phyloP scores from a whole-genome alignment of 441 rosid genomes.

The Omphalea diandra region DNA sequence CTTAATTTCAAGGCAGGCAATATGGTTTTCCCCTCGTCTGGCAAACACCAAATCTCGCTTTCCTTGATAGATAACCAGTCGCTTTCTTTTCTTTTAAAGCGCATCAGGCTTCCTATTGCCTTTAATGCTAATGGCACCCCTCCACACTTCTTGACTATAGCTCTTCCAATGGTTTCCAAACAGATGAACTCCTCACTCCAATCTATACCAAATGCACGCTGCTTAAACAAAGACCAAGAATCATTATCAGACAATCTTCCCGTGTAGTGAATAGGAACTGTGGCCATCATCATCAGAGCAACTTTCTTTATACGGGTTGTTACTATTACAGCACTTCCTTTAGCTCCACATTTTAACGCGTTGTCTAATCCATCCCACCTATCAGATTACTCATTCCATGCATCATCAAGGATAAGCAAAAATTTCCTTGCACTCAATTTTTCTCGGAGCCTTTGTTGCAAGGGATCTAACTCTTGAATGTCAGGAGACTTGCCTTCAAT shows the following conservation, averaged over 20 bases:
- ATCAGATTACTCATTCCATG: slow-evolving; percentile 22
- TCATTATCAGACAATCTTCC: slow-evolving; percentile 4
- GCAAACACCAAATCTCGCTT: slow-evolving; percentile 8
- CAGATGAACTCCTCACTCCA: neutral
- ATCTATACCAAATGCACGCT: neutral
- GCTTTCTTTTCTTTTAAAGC: neutral
- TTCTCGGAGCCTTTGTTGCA: slow-evolving; percentile 10
- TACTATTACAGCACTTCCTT: slow-evolving; percentile 8
- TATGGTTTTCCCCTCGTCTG: neutral
- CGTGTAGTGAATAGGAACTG: neutral
- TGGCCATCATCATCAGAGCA: slow-evolving; percentile 22
- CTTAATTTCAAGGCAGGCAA: slow-evolving; percentile 11
- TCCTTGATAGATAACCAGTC: slow-evolving; percentile 14
- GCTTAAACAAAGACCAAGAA: slow-evolving; percentile 4
- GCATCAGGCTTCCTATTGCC: slow-evolving; percentile 29
- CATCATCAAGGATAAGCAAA: slow-evolving; percentile 30
- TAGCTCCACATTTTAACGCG: neutral
- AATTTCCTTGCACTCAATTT: slow-evolving; percentile 3
- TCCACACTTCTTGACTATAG: slow-evolving; percentile 25
- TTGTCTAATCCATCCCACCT: slow-evolving; percentile 8
- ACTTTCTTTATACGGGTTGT: slow-evolving; percentile 22
- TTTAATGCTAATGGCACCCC: slow-evolving; percentile 30
- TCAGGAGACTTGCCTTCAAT: neutral
- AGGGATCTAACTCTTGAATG: slow-evolving; percentile 11
- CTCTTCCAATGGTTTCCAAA: slow-evolving; percentile 7